Base-by-base conservation (phyloP, 352 stramenopile species). In the Pythium phragmitis region DNA sequence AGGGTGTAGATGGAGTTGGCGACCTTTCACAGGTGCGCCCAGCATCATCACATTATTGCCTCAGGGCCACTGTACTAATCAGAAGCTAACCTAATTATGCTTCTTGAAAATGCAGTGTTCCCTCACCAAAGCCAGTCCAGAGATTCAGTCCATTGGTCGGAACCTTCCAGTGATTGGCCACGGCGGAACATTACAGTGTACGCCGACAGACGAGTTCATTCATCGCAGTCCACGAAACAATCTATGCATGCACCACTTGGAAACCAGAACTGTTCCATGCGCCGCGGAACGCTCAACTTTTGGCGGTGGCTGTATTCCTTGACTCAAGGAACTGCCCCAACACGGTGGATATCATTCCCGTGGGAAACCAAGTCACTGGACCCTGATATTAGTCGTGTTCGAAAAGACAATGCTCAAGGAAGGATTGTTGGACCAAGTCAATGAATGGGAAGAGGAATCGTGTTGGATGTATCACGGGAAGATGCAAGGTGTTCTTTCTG, bases 401-500 rank as follows among this genome's bases (percentile, higher is more conserved):
- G 26, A 30, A 46, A 46, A n/a, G 39, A 39, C 34, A 9, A 39
- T 39, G 34, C 16, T 50, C 47, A 34, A 53, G 47, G 47, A 33
- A 53, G 28, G n/a, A 16, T 37, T 11, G 26, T 36, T 37, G 33
- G 33, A 6, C 9, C 33, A 13, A 11, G 34, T 9, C 34, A 39
- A 39, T 14, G 34, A 39, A 19, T 46, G 39, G 39, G 39, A 46
- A 46, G 16, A 4, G 39, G 14, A 46, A 4, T 37, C 47, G 47
- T 53, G 47, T 53, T 50, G 14, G 30, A 37, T 50, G n/a, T 59
- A 53, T 53, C 47, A 53, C 53, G 41, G 26, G 34, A 56, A 64
- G 37, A 64, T 64, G 57, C 48, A 64, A 64, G 57, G 57, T 23
- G 13, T 36, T 42, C 26, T 61, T 28, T 43, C 21, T 61, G 17